These are phyloP conservation scores for Penicillium crystallinum DNA, from an alignment of 495 filamentous ascomycete species.

Conservation along the genomic window DNA sequence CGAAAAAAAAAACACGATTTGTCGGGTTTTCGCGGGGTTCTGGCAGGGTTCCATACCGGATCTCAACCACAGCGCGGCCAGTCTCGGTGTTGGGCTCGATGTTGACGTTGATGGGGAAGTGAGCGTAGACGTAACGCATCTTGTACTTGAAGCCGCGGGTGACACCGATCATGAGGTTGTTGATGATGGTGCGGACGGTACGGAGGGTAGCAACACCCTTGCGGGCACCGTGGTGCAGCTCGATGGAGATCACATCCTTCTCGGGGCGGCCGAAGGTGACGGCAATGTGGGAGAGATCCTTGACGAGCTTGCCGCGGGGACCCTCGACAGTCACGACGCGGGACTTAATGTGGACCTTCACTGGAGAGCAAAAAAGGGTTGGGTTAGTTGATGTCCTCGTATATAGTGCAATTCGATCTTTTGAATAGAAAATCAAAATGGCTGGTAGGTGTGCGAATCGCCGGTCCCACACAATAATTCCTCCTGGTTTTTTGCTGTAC, in stretches of 20 bases:
- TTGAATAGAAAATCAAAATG: not conserved
- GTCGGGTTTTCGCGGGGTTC: not conserved
- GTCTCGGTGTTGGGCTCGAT: constrained; percentile 93
- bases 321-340: constrained; percentile 93
- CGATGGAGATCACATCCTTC: constrained; percentile 82
- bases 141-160: constrained; percentile 99
- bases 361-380: constrained; percentile 46
- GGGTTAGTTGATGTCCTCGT: constrained; percentile 20
- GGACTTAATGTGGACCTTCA: constrained; percentile 95
- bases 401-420: not conserved
- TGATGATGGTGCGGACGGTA: constrained; percentile 93
- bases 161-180: constrained; percentile 96
- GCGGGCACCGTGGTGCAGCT: constrained; percentile 94
- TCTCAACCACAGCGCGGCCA: constrained; percentile 85
- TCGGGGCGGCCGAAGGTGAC: constrained; percentile 87
- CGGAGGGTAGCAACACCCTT: constrained; percentile 97
- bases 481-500: not conserved
- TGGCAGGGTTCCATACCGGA: constrained; percentile 64
- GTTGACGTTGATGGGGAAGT: constrained; percentile 99
- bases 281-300: constrained; percentile 92
- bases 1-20: no score
- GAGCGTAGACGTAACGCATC: constrained; percentile 99
- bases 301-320: constrained; percentile 88
- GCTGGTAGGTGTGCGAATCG: constrained; percentile 1
- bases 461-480: constrained; percentile 10